Base-by-base conservation (phyloP, 2,329 filamentous ascomycete genomes). In the Botrytis tulipae region DNA sequence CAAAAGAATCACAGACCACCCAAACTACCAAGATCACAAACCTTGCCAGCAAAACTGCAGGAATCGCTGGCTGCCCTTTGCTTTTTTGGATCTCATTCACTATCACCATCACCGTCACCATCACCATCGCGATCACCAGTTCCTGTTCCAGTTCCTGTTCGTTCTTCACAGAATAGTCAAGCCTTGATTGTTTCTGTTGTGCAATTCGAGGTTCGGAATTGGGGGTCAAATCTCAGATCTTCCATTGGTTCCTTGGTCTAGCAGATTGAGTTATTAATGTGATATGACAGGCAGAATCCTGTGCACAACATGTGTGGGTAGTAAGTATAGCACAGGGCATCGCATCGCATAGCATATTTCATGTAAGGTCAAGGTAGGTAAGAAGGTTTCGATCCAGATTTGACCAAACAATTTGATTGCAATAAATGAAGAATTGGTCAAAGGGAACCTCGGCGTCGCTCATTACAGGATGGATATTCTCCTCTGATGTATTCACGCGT, bases 21-120 rank as follows among this genome's bases (percentile, higher is more conserved):
- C 51, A 16, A 54, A 29, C 25, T 20, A 57, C 35, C 35, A 59
- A 74, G 44, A 71, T 70, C 32, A 61, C 54, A 44, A 72, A 70
- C 66, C 63, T 73, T 71, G 72, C 35, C 72, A 54, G n/a, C 67
- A 65, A 66, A 51, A 51, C 35, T 75, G 73, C 73, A 75, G 46
- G 74, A 73, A 74, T 75, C 51, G 72, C 75, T 77, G 76, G 77
- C 78, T 76, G 77, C 77, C 77, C 75, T 78, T 74, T 54, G 25
- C 35, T 68, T 57, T 61, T 60, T 44, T n/a, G 22, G 54, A 54
- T 35, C 63, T 25, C 44, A 46, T 65, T 65, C 42, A 65, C 42
- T 10, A 46, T 65, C 62, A 25, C 25, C 48, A 51, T 51, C 25
- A 51, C 10, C 48, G 12, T 32, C 63, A 29, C 59, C 9, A 37